Percentiles rank a stretch among this genome's conserved stretches.
phyloP scores from a whole-genome alignment of 2,329 filamentous ascomycete genomes.

The Triangularia setosa region DNA sequence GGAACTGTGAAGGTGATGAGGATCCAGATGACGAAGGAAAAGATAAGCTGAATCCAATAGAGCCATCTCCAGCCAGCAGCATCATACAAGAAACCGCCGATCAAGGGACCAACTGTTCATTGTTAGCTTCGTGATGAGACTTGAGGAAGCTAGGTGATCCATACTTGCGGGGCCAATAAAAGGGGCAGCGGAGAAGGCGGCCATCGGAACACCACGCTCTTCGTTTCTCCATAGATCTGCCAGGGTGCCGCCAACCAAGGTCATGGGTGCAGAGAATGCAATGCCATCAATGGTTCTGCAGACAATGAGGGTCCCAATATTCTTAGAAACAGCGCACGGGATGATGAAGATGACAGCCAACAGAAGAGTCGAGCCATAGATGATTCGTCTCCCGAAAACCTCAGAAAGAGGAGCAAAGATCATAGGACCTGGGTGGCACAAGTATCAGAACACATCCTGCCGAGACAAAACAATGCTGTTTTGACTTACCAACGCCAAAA shows the following conservation, averaged over 20 bases:
- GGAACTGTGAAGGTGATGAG: conserved; percentile 85
- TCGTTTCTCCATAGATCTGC: conserved; percentile 82
- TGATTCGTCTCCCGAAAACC: conserved; percentile 65
- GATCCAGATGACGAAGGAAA: conserved; percentile 65
- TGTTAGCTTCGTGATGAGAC: conserved; percentile 10
- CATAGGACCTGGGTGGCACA: conserved; percentile 57
- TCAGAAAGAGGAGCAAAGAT: conserved; percentile 75
- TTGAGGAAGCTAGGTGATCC: conserved; percentile 18
- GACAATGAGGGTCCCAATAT: conserved; percentile 71
- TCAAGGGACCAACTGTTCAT: conserved; percentile 59
- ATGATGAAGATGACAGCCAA: conserved; percentile 76
- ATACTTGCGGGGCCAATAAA: conserved; percentile 73
- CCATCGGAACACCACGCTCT: conserved; percentile 83
- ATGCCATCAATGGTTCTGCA: conserved; percentile 77
- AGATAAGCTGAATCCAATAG: conserved; percentile 82
- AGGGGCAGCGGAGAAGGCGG: conserved; percentile 76
- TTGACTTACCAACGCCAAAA: conserved; percentile 64
- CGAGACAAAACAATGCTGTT: background rate
- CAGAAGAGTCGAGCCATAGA: conserved; percentile 66
- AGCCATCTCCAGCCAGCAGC: conserved; percentile 74
- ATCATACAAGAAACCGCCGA: conserved; percentile 72
- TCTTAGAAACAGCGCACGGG: conserved; percentile 71
- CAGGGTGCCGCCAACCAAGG: conserved; percentile 75
- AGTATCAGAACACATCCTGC: background rate
- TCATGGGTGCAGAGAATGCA: conserved; percentile 83